Percentiles rank a stretch among this genome's conserved stretches.
Evolutionary conservation across 768 basidiomycete genomes (phyloP).

Genomic region (Phanerodontia chrysosporium): DNA sequence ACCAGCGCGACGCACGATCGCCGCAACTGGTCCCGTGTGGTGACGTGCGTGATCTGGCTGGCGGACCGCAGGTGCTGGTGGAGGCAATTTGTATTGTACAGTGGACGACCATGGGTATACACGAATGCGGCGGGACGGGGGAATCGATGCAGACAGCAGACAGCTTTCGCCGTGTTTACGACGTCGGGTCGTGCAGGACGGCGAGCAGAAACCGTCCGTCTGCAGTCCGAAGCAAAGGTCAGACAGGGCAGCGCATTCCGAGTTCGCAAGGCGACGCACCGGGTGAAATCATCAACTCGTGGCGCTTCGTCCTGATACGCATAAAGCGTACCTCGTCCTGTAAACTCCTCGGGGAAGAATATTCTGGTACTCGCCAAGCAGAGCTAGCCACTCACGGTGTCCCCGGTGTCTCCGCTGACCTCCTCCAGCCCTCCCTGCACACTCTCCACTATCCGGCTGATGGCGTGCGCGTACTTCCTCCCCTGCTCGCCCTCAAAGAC

Average conservation of each 20-base stretch:
- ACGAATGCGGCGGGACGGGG: not conserved
- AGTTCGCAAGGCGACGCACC: constrained; percentile 44
- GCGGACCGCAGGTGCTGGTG: not conserved
- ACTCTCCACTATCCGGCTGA: constrained; percentile 72
- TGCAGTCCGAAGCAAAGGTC: constrained; percentile 28
- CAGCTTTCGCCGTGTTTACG: not conserved
- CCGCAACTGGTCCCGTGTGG: not conserved
- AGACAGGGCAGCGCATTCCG: not conserved
- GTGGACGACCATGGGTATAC: not conserved
- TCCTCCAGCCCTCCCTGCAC: constrained; percentile 80
- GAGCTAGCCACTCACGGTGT: constrained; percentile 43
- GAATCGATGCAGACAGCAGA: not conserved
- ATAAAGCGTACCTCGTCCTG: constrained; percentile 88
- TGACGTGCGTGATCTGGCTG: not conserved
- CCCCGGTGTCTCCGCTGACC: constrained; percentile 58
- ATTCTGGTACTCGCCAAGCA: not conserved
- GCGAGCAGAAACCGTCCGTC: constrained; percentile 80
- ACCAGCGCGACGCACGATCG: not conserved
- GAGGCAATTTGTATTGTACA: not conserved
- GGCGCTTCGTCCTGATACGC: constrained; percentile 85
- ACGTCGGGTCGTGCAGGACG: constrained; percentile 69
- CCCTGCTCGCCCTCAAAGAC: constrained; percentile 86
- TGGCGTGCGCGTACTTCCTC: constrained; percentile 64
- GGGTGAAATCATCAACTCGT: constrained; percentile 93
- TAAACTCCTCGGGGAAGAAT: not conserved